phyloP scores from a whole-genome alignment of 2,329 filamentous ascomycete genomes.

The Arthrinium phaeospermum region DNA sequence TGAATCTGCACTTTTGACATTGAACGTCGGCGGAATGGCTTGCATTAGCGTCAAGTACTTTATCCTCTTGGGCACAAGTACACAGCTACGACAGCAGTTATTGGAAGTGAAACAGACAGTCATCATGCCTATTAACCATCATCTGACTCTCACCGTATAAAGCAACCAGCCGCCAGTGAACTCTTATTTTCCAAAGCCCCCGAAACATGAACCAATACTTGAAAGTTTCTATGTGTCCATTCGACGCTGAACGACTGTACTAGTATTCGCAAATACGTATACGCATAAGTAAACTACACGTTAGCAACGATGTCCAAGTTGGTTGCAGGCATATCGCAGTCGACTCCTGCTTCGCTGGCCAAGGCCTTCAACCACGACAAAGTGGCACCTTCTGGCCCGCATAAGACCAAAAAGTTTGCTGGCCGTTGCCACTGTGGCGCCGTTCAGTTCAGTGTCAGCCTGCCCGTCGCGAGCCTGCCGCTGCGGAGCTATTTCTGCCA shows the following conservation, averaged over 20 bases:
- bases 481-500: conserved; percentile 20
- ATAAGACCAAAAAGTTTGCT: neutral
- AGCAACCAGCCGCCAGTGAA: too few species aligned
- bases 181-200: neutral
- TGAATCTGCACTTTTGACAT: neutral
- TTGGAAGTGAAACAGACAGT: neutral
- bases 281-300: neutral
- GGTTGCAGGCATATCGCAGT: neutral
- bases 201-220: neutral
- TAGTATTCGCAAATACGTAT: neutral
- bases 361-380: neutral
- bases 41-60: neutral
- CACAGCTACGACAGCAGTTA: neutral
- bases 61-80: neutral
- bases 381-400: neutral
- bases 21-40: neutral
- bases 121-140: neutral
- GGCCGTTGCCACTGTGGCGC: conserved; percentile 21
- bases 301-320: neutral
- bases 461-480: conserved; percentile 18
- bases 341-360: neutral
- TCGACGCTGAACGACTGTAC: neutral
- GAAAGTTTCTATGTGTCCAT: neutral
- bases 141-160: neutral
- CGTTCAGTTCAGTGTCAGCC: conserved; percentile 1